A percentile compares a stretch with the other conserved stretches of the same genome.
Conservation (phyloP, 148 eudicot species). For the Amaranthus hypochondriacus region DNA sequence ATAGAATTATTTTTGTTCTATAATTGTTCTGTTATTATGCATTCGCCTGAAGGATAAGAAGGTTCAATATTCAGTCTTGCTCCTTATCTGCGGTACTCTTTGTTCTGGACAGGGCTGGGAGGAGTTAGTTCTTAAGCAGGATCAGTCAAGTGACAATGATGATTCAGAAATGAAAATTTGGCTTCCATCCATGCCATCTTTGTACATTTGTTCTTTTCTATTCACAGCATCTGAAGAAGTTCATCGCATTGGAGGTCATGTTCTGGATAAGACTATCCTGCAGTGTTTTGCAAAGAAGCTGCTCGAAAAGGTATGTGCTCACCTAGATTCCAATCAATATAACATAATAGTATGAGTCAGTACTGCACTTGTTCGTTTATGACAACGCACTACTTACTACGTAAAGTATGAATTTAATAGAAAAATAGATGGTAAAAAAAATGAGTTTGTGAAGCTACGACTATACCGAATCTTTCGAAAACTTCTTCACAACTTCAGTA, state of each 20-base stretch:
- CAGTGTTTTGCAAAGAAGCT: slow-evolving; percentile 64
- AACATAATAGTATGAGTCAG: neutral
- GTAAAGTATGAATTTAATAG: too few relatives aligned
- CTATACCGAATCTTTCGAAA: too few relatives aligned
- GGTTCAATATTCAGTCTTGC: neutral
- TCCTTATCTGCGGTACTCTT: neutral
- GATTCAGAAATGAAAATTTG: slow-evolving; percentile 79
- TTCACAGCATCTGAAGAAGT: slow-evolving; percentile 91
- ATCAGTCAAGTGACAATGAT: slow-evolving; percentile 56
- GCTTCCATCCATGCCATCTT: slow-evolving; percentile 89
- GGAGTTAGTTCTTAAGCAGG: slow-evolving; percentile 85
- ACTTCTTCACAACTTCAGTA: too few relatives aligned
- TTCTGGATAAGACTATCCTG: slow-evolving; percentile 75
- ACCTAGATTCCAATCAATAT: neutral
- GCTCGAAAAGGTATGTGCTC: slow-evolving; percentile 61
- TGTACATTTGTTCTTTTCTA: slow-evolving; percentile 73
- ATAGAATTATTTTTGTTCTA: neutral
- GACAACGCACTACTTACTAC: too few relatives aligned
- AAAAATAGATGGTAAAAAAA: too few relatives aligned
- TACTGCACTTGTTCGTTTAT: too few relatives aligned
- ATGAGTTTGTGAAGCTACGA: too few relatives aligned
- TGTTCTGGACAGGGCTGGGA: slow-evolving; percentile 82
- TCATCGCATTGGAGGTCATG: slow-evolving; percentile 92
- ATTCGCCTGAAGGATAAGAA: neutral
- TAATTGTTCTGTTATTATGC: neutral